These are phyloP conservation scores for Colletotrichum sp. DNA, from an alignment of 2,329 filamentous ascomycete genomes.

Conservation along the genomic window DNA sequence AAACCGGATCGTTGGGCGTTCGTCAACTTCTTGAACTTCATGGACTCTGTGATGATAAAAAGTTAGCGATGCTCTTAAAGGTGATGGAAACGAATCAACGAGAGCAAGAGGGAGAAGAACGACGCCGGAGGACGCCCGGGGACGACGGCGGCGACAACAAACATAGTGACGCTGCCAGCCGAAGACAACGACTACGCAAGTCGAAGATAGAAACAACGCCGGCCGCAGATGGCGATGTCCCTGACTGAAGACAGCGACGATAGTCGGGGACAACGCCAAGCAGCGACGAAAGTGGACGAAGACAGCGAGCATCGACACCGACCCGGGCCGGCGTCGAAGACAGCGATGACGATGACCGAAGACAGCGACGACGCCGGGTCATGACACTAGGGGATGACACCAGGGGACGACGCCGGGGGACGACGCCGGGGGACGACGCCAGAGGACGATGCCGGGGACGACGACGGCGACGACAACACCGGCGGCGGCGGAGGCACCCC, in stretches of 20 bases:
- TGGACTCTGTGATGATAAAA: constrained; percentile 46
- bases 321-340: background rate
- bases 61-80: background rate
- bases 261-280: background rate
- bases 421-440: background rate
- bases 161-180: background rate
- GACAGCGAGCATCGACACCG: background rate
- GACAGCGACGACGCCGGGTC: background rate
- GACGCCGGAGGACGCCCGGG: background rate
- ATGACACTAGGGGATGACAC: background rate
- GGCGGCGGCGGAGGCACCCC: background rate
- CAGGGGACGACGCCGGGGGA: background rate
- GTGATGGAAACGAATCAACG: accelerated
- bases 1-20: constrained; percentile 96
- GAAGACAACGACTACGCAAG: background rate
- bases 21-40: constrained; percentile 99
- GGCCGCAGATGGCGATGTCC: background rate
- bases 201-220: background rate
- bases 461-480: background rate
- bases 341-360: background rate
- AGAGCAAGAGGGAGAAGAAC: background rate
- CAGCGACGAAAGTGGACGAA: background rate
- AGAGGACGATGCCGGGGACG: background rate
- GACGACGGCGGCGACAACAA: background rate
- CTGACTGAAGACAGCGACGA: background rate